These are phyloP conservation scores for Hericium rajendrae DNA, from an alignment of 768 basidiomycete genomes.

Conservation along the genomic window DNA sequence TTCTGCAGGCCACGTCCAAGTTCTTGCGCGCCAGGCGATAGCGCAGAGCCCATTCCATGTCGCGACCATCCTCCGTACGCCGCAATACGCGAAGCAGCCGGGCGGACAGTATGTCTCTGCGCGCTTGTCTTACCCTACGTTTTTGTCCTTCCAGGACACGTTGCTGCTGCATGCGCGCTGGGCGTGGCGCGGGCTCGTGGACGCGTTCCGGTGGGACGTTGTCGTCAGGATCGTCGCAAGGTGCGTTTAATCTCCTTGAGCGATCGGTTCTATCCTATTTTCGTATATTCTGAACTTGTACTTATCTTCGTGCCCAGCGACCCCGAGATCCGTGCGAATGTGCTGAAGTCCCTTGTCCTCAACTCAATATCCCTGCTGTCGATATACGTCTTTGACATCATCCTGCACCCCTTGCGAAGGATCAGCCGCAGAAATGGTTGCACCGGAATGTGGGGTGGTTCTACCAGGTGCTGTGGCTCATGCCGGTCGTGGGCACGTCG, in stretches of 20 bases:
- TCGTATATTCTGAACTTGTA: too few species aligned
- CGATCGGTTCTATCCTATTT: too few species aligned
- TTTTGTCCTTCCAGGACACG: conserved; percentile 56
- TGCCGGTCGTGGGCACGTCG: conserved; percentile 66
- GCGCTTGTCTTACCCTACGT: conserved; percentile 54
- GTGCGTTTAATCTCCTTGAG: conserved; percentile 26
- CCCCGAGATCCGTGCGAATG: conserved; percentile 61
- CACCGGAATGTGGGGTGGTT: conserved; percentile 68
- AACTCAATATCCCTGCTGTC: conserved; percentile 64
- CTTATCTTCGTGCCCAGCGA: conserved; percentile 37
- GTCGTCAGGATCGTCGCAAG: conserved; percentile 48
- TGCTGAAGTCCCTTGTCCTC: conserved; percentile 66
- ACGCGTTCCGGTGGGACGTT: conserved; percentile 66
- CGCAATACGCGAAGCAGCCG: not conserved
- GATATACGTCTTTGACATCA: conserved; percentile 65
- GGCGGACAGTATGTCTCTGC: conserved; percentile 17
- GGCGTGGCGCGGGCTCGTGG: conserved; percentile 49
- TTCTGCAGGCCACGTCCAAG: not conserved
- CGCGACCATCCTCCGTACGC: not conserved
- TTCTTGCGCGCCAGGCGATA: too few species aligned
- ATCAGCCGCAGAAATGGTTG: conserved; percentile 54
- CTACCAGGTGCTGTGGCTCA: conserved; percentile 69
- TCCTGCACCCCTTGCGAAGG: conserved; percentile 61
- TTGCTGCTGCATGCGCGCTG: conserved; percentile 50
- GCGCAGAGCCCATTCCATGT: not conserved